Conservation (phyloP, 2,329 filamentous ascomycete genomes). For the Xylaria arbuscula region DNA sequence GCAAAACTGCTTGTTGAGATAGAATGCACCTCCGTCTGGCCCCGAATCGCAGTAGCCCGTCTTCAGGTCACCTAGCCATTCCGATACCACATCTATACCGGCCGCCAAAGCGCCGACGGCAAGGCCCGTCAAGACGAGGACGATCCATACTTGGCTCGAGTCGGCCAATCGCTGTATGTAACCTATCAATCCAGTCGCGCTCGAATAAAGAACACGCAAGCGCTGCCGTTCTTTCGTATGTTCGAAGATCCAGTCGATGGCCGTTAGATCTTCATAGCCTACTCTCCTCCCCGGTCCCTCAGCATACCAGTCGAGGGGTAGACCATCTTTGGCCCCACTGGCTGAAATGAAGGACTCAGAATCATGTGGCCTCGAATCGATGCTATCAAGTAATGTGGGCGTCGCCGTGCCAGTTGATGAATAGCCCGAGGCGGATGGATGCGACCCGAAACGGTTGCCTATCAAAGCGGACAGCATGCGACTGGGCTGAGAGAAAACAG, state of each 20-base stretch:
- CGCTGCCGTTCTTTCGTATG: conserved; percentile 96
- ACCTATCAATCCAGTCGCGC: conserved; percentile 76
- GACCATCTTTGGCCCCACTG: conserved; percentile 58
- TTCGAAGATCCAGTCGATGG: conserved; percentile 99
- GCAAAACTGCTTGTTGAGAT: conserved; percentile 91
- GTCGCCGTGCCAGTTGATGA: conserved; percentile 42
- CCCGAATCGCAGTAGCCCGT: conserved; percentile 84
- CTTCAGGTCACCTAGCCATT: conserved; percentile 95
- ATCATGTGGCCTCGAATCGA: conserved; percentile 38
- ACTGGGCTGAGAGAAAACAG: conserved; percentile 58
- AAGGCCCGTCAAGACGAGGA: conserved; percentile 86
- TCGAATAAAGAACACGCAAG: conserved; percentile 78
- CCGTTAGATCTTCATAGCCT: conserved; percentile 94
- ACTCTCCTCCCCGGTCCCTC: conserved; percentile 91
- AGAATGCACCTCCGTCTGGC: conserved; percentile 84
- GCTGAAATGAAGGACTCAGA: conserved; percentile 28
- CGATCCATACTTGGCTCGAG: conserved; percentile 89
- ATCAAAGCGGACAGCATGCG: conserved; percentile 63
- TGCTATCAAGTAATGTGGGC: conserved; percentile 43
- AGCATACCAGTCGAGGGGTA: conserved; percentile 81
- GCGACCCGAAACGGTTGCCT: conserved; percentile 50
- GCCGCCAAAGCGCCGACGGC: conserved; percentile 87
- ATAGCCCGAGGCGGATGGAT: conserved; percentile 26
- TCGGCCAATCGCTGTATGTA: conserved; percentile 80
- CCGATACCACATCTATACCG: conserved; percentile 86